Base-by-base conservation (phyloP, 1,284 basidiomycete genomes). In the Phlebopus sp. region DNA sequence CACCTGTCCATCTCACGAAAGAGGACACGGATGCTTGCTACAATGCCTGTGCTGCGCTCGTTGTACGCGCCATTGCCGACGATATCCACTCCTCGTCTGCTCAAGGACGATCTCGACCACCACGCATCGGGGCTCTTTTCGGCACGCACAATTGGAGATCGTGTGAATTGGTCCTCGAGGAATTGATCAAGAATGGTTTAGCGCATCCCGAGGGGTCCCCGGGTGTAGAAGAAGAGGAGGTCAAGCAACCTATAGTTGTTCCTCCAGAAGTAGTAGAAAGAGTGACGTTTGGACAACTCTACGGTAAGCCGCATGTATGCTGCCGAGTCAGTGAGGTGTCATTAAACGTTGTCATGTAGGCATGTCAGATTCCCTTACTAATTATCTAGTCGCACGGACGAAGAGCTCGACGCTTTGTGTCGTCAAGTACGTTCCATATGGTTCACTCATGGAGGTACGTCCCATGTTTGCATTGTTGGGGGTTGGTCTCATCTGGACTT, bases 391-490 rank as follows among this genome's bases (percentile, higher is more conserved):
- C 6, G 67, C 71, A 8, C 75, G 74, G 37, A 84, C 82, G 17
- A 72, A 70, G 40, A 74, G 80, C 4, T 63, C 68, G 5, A 70
- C 79, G 11, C 92, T 91, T 0, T 79, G 90, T 50, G 81, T 90
- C 1, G 76, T 92, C 69, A 94, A 93, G 76, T 89, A 91, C 62
- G 75, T 92, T 15, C 90, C 92, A 0, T 95, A 94, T 57, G 91
- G 92, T 9, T 77, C 78, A n/a, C 70, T 91, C n/a, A 71, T 72
- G 10, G 88, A 90, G 58, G 84, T 82, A 37, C 2, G 58, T 47
- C 6, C 2, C 1, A 1, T 30, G 11, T 29, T 36, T 17, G 4
- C 4, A 10, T 17, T 4, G 18, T 9, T 38, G 8, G 43, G 5
- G 27, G 13, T 23, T 13, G 10, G 15, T 25, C 23, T n/a, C n/a